phyloP scores from a whole-genome alignment of 1,139 yeast species.

The Sugiyamaella paludigena region DNA sequence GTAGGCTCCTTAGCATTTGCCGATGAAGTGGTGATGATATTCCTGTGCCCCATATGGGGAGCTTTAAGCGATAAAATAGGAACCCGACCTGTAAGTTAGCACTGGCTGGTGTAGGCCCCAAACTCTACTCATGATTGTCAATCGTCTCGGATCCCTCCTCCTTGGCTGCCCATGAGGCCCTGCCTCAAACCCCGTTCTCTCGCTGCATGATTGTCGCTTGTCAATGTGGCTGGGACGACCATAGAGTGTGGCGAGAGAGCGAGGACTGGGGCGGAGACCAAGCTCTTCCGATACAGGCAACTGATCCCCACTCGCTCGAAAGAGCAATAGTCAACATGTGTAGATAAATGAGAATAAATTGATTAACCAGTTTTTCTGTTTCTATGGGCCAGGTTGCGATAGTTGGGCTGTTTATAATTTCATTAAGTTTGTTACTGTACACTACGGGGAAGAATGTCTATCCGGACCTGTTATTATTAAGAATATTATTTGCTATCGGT shows the following conservation, averaged over 20 bases:
- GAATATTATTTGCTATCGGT: constrained; percentile 62
- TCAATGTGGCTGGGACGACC: no score
- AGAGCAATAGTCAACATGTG: background rate
- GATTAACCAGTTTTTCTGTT: background rate
- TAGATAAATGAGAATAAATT: background rate
- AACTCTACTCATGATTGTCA: no score
- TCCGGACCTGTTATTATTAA: constrained; percentile 51
- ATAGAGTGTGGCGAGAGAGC: no score
- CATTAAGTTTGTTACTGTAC: constrained; percentile 50
- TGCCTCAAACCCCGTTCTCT: no score
- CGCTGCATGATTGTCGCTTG: no score
- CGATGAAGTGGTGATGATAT: constrained; percentile 58
- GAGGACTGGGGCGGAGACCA: no score
- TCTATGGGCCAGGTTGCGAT: constrained; percentile 35
- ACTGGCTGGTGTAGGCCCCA: no score
- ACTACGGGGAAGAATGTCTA: constrained; percentile 46
- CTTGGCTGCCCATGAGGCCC: no score
- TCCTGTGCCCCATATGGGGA: constrained; percentile 62
- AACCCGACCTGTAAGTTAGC: constrained; percentile 45
- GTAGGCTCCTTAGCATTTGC: constrained; percentile 62
- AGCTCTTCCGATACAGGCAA: no score
- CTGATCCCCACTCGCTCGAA: no score
- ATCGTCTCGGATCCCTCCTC: no score
- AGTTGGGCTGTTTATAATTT: constrained; percentile 48
- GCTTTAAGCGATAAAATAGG: constrained; percentile 63